Evolutionary conservation across 805 yeast species (phyloP).

Genomic region (Ogataea salicorniae): DNA sequence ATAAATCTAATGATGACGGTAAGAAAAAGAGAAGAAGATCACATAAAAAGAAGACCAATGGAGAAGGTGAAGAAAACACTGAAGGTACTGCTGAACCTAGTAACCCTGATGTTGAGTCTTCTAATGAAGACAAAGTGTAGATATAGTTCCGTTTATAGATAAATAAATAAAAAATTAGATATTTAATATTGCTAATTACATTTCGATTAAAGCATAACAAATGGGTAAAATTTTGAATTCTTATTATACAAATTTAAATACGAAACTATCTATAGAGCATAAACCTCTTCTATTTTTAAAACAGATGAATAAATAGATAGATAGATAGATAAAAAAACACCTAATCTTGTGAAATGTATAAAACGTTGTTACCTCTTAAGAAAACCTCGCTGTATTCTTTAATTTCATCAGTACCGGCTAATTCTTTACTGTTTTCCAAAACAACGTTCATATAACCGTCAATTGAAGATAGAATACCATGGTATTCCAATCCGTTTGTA

Average conservation of each 20-base stretch:
- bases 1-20: slow-evolving; percentile 1
- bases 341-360: slow-evolving; percentile 33
- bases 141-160: too few relatives aligned
- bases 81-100: background rate
- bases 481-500: slow-evolving; percentile 81
- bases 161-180: too few relatives aligned
- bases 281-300: background rate
- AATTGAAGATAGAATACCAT: slow-evolving; percentile 63
- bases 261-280: too few relatives aligned
- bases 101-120: background rate
- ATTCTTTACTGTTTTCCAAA: slow-evolving; percentile 70
- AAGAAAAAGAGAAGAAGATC: slow-evolving; percentile 20
- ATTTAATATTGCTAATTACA: too few relatives aligned
- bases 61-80: background rate
- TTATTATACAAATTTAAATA: too few relatives aligned
- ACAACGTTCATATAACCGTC: slow-evolving; percentile 98
- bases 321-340: background rate
- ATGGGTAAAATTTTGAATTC: too few relatives aligned
- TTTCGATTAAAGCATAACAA: too few relatives aligned
- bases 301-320: background rate
- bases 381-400: slow-evolving; percentile 69
- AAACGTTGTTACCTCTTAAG: slow-evolving; percentile 82
- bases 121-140: background rate
- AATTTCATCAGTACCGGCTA: slow-evolving; percentile 44
- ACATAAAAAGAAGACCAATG: slow-evolving; percentile 11